These are phyloP conservation scores for Dimargaris cristalligena DNA, from an alignment of 192 early-diverging fungal species.

Conservation along the genomic window DNA sequence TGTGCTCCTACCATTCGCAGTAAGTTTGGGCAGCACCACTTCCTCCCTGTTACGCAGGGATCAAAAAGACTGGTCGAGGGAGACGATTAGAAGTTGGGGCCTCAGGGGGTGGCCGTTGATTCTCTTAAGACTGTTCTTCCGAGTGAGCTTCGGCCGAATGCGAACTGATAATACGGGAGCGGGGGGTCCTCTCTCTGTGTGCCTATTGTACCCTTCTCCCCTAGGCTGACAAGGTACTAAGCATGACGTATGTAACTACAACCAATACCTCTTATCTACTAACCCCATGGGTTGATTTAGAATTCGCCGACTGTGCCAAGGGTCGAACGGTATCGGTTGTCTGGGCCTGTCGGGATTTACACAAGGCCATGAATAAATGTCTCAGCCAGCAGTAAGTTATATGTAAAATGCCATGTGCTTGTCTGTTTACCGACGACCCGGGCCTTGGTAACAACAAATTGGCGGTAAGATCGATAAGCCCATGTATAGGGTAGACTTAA, in stretches of 20 bases:
- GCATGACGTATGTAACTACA: background rate
- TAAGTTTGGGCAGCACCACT: background rate
- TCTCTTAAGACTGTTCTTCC: background rate
- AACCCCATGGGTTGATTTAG: background rate
- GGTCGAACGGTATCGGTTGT: constrained; percentile 3
- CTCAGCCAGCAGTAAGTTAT: constrained; percentile 1
- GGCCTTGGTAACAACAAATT: background rate
- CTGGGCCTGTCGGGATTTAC: constrained; percentile 7
- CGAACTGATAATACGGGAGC: background rate
- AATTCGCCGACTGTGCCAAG: constrained; percentile 4
- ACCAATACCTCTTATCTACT: background rate
- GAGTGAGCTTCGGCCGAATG: background rate
- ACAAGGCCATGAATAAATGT: constrained; percentile 11
- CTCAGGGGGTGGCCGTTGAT: background rate
- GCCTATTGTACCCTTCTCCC: no score
- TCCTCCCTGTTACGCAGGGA: no score
- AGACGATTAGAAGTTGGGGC: no score
- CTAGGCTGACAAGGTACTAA: background rate
- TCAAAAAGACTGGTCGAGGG: no score
- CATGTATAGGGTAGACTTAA: background rate
- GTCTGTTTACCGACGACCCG: background rate
- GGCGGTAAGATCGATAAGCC: background rate
- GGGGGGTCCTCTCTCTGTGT: background rate
- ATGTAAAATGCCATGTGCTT: background rate
- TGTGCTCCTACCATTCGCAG: constrained; percentile 1